Conservation (phyloP, 2,329 filamentous ascomycete species). For the Albophoma yamanashiensis region DNA sequence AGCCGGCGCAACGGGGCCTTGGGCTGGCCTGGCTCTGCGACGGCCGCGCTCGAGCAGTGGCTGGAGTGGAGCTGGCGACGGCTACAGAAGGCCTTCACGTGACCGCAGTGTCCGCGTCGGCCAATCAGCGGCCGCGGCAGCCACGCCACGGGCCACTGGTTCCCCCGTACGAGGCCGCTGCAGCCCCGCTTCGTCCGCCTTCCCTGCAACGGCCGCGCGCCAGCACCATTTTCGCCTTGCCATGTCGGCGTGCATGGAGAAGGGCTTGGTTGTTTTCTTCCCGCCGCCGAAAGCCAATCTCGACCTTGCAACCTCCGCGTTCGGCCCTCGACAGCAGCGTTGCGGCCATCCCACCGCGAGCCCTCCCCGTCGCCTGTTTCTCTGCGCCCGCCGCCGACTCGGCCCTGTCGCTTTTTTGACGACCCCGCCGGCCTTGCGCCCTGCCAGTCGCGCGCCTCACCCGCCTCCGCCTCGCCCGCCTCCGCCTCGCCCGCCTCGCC, state of each 20-base stretch:
- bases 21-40: no score
- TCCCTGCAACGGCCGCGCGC: background rate
- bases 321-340: slow-evolving; percentile 17
- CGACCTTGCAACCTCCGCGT: slow-evolving; percentile 15
- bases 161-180: no score
- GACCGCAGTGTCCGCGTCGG: background rate
- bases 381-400: background rate
- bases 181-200: background rate
- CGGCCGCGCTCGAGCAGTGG: no score
- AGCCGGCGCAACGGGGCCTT: no score
- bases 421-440: slow-evolving; percentile 4
- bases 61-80: no score
- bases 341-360: background rate
- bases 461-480: background rate
- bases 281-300: background rate
- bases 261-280: background rate
- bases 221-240: background rate
- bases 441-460: background rate
- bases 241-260: background rate
- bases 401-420: slow-evolving; percentile 7
- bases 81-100: background rate
- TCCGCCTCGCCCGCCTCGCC: background rate
- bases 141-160: background rate
- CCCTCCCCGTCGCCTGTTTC: background rate
- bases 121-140: background rate